These are phyloP conservation scores for Melastoma malabathricum DNA, from an alignment of 345 rosid species.

Conservation along the genomic window DNA sequence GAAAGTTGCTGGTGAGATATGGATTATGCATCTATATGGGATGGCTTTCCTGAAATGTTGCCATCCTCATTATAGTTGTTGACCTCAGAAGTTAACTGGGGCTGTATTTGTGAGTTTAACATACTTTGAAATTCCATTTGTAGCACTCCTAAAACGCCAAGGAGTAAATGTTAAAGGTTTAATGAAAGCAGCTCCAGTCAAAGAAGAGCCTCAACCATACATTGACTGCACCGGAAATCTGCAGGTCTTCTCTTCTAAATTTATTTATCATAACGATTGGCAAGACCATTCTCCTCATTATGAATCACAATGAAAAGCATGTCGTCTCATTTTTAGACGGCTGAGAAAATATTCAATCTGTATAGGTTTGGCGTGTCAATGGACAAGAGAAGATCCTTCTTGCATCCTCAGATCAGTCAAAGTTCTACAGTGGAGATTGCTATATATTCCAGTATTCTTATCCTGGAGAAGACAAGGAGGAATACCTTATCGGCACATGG, in stretches of 20 bases:
- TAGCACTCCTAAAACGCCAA: conserved; percentile 81
- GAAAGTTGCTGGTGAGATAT: conserved; percentile 75
- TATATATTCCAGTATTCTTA: conserved; percentile 77
- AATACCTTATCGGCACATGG: conserved; percentile 84
- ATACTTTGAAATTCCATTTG: conserved; percentile 7
- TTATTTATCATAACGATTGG: background rate
- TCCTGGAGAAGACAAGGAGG: conserved; percentile 92
- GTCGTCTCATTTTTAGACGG: background rate
- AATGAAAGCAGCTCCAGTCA: conserved; percentile 59
- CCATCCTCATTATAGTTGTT: too few species aligned
- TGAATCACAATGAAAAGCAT: background rate
- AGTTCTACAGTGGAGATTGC: conserved; percentile 84
- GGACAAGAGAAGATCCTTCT: conserved; percentile 57
- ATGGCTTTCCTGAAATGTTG: conserved; percentile 3
- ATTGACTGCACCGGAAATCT: conserved; percentile 93
- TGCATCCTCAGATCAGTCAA: conserved; percentile 71
- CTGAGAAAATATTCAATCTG: too few species aligned
- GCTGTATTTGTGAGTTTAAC: background rate
- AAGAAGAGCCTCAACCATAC: conserved; percentile 74
- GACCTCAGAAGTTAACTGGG: background rate
- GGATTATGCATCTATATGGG: background rate
- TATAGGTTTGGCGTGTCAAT: conserved; percentile 82
- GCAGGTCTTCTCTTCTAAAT: conserved; percentile 40
- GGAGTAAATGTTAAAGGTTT: conserved; percentile 89
- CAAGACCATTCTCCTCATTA: background rate